Evolutionary conservation across 164 flowering plant genomes (phyloP), one percentile per base, ranked within the genome.

Genomic region (Annona squamosa): DNA sequence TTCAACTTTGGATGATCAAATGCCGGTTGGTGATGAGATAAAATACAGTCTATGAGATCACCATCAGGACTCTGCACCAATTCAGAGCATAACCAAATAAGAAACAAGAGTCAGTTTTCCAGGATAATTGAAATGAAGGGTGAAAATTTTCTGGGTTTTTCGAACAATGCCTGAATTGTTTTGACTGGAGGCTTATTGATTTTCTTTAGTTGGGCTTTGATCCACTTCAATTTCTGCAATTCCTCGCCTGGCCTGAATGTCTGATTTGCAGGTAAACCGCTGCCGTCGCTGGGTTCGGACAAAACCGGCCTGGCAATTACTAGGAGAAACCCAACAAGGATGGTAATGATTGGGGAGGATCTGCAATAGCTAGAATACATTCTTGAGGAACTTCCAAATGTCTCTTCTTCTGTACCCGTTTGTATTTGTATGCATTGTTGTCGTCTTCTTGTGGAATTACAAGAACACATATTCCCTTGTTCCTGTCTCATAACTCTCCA

Each of bases 1-100:
- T 71, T 85, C 46, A 96, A 87, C 79, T 78, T 63, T n/a, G 97
- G 94, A 80, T 96, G 99, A 79, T 96, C 99, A 85, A 96, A 96
- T 68, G 98, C 99, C 68, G 95, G 99, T 81, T 96, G 99, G 71
- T 84, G 91, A 86, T 96, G 91, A 75, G 90, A 73, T 3, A 72
- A 61, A 71, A 96, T 94, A 82, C 99, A 96, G 74, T 96, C 96
- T 70, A 96, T 89, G 26, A 88, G 66, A 86, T 96, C 99, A 48
- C 99, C 99, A 83, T 96, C 99, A 13, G 97, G 88, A 77, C 99
- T 96, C 99, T 96, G 86, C 77, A 79, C 47, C 43, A 46, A 44
- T 66, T 18, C 6, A 66, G 10, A 37, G 37, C 4, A 66, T 19
- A n/a, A 12, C 68, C 10, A 43, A 37, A 9, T 10, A 66, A 3